Base-by-base conservation (phyloP, 2,329 filamentous ascomycete species). In the Teratosphaeria pseudoeucalypti region DNA sequence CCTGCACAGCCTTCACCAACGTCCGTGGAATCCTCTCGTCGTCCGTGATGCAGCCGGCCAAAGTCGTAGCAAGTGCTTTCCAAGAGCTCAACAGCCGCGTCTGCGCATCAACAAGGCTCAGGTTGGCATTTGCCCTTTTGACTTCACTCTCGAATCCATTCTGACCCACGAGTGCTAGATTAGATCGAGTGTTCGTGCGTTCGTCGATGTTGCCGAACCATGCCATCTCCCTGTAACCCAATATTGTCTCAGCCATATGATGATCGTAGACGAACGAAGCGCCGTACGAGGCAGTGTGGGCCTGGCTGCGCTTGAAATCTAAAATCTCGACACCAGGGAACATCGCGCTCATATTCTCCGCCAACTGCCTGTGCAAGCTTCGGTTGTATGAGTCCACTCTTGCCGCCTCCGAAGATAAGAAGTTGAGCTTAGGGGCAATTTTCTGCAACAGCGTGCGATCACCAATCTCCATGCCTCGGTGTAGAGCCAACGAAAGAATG, bases 61-160 rank as follows among this genome's bases (percentile, higher is more conserved):
- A 81, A 69, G 96, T 92, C 56, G 94, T 81, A 14, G 92, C 83
- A 9, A 99, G 80, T 61, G 90, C 86, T 72, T 95, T 92, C 90
- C 92, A 97, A 58, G 90, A 88, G 67, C 90, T 85, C 64, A 96
- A 87, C 19, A 99, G 82, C 52, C 85, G 83, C 64, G 94, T 86
- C 76, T 99, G 91, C 27, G 92, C 89, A 72, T 97, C 91, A 37
- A 99, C 90, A 37, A 96, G 79, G 27, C 92, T 95, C 57, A 99
- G 74, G 73, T 99, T 97, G 63, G 88, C 78, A 72, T 99, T 99
- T 52, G 92, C 94, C 62, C 85, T 85, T 68, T 86, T 83, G 75
- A 99, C 87, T 71, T 99, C 94, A 55, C 83, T 82, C 62, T 83
- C 82, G 74, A 95, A 95, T 0, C 92, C 92, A 39, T 56, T 47